Conservation (phyloP, 139 green algal genomes). For the Zygnema circumcarinatum region DNA sequence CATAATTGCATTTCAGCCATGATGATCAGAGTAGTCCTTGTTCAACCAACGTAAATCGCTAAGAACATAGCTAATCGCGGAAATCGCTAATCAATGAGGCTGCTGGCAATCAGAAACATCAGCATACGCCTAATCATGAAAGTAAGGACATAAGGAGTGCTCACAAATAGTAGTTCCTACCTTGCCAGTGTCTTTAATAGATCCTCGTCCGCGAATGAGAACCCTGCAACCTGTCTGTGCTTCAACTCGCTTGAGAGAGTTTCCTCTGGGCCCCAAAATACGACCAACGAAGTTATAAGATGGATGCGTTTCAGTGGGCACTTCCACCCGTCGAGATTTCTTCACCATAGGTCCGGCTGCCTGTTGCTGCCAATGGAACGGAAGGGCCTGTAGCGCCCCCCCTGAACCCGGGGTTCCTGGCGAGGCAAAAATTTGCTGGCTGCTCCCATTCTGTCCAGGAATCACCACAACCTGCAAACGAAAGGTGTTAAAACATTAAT, state of each 20-base stretch:
- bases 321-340: slow-evolving; percentile 41
- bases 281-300: slow-evolving; percentile 50
- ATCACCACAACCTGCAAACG: neutral
- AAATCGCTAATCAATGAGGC: too few species aligned
- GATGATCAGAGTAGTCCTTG: too few species aligned
- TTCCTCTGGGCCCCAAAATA: slow-evolving; percentile 47
- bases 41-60: too few species aligned
- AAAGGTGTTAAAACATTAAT: too few species aligned
- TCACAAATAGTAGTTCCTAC: slow-evolving; percentile 5
- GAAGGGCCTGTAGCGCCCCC: neutral
- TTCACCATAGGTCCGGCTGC: slow-evolving; percentile 28
- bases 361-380: slow-evolving; percentile 11
- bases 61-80: too few species aligned
- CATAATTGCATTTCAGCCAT: too few species aligned
- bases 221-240: slow-evolving; percentile 44
- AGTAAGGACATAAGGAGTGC: too few species aligned
- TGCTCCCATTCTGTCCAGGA: neutral
- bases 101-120: too few species aligned
- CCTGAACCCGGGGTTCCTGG: slow-evolving; percentile 5
- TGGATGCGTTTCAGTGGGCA: slow-evolving; percentile 44
- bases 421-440: slow-evolving; percentile 16
- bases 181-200: slow-evolving; percentile 48
- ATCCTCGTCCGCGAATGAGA: slow-evolving; percentile 47
- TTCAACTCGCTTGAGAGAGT: slow-evolving; percentile 56
- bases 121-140: too few species aligned